Evolutionary conservation across 2,329 filamentous ascomycete species (phyloP).

Genomic region (Arthrobotrys conoides): DNA sequence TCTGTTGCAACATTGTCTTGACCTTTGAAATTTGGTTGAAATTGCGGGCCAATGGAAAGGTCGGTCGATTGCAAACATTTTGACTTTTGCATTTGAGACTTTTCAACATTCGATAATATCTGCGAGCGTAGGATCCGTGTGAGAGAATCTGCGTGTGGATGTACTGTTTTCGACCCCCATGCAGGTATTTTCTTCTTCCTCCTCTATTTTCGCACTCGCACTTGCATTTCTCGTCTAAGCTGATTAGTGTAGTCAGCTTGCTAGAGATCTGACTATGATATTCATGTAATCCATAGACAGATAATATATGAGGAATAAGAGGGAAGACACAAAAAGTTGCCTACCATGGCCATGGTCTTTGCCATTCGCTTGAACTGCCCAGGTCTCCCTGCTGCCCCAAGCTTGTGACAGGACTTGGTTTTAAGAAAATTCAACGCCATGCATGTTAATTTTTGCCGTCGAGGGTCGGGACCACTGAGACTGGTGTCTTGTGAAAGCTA

Average conservation of each 20-base stretch:
- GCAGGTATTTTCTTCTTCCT: conserved; percentile 2
- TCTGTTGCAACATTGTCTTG: conserved; percentile 1
- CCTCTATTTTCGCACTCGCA: conserved; percentile 9
- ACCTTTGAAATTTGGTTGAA: conserved; percentile 6
- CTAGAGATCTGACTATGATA: conserved; percentile 7
- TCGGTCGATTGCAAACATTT: conserved; percentile 13
- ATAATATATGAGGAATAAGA: conserved; percentile 20
- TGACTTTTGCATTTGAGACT: conserved; percentile 24
- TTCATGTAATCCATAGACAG: conserved; percentile 3
- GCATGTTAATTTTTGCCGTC: conserved; percentile 53
- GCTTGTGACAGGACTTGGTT: conserved; percentile 50
- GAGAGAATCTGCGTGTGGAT: background rate
- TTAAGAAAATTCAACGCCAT: conserved; percentile 46
- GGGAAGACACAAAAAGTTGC: background rate
- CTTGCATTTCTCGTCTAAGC: background rate
- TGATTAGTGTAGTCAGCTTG: background rate
- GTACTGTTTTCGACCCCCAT: conserved; percentile 36
- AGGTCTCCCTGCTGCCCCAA: conserved; percentile 38
- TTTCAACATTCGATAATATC: conserved; percentile 19
- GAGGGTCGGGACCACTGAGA: conserved; percentile 36
- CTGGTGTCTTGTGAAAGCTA: conserved; percentile 36
- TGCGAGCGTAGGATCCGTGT: conserved; percentile 2
- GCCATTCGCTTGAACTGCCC: conserved; percentile 46
- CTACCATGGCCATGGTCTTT: conserved; percentile 34
- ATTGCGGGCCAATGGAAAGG: conserved; percentile 34